phyloP scores from a whole-genome alignment of 2,329 filamentous ascomycete species.

The Daldinia sp. region DNA sequence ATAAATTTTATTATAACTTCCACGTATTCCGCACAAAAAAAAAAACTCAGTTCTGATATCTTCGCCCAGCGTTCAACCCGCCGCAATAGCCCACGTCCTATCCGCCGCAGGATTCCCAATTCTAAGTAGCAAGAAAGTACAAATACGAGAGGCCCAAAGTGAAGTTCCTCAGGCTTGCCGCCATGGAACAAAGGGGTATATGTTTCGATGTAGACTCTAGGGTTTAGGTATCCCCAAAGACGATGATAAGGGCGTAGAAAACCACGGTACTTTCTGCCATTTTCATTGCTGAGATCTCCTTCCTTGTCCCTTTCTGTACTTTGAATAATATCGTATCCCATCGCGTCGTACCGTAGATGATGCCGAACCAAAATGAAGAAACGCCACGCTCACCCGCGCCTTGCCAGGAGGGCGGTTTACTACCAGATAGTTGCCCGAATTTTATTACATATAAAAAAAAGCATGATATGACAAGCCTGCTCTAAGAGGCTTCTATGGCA shows the following conservation, averaged over 20 bases:
- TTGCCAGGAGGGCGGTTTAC: conserved; percentile 30
- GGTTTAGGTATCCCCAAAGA: conserved; percentile 2
- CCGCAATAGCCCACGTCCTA: conserved; percentile 13
- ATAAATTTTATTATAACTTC: conserved; percentile 35
- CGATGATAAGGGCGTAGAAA: conserved; percentile 11
- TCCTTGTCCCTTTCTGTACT: conserved; percentile 37
- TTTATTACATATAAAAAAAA: conserved; percentile 38
- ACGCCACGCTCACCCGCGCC: conserved; percentile 43
- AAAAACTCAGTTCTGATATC: conserved; percentile 28
- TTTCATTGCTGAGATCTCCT: conserved; percentile 44
- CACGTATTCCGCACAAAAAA: conserved; percentile 6
- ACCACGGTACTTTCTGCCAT: conserved; percentile 21
- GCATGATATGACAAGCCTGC: conserved; percentile 19
- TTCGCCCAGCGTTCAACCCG: conserved; percentile 13
- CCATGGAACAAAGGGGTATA: conserved; percentile 14
- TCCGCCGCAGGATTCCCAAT: conserved; percentile 13
- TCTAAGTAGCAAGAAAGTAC: conserved; percentile 32
- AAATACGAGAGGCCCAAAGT: conserved; percentile 7
- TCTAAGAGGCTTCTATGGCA: conserved; percentile 11
- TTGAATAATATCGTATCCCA: conserved; percentile 45
- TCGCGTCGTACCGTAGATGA: conserved; percentile 45
- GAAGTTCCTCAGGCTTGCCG: conserved; percentile 1
- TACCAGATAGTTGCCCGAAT: conserved; percentile 24
- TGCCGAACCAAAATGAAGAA: conserved; percentile 37
- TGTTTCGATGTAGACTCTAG: conserved; percentile 17